phyloP scores from a whole-genome alignment of 805 yeast genomes.

The Debaryomyces tyrocola region DNA sequence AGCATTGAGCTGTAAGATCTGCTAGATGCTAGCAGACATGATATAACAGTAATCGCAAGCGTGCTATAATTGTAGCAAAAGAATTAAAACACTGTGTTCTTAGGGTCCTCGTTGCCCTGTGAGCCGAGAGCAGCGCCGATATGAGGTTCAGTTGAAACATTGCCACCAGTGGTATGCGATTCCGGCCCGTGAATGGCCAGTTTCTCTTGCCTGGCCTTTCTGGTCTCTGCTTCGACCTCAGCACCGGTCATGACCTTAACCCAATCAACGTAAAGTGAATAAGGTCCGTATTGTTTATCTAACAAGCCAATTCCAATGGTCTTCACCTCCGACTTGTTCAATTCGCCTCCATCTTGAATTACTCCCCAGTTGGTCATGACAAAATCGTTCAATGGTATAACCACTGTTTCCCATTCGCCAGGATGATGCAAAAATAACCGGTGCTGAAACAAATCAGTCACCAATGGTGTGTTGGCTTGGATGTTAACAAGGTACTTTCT shows the following conservation, averaged over 20 bases:
- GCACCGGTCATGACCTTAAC: slow-evolving; percentile 65
- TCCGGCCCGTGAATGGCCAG: slow-evolving; percentile 13
- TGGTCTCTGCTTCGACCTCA: slow-evolving; percentile 44
- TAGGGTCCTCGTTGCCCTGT: slow-evolving; percentile 30
- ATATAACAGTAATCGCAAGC: too few relatives aligned
- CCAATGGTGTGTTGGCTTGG: slow-evolving; percentile 76
- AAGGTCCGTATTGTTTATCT: slow-evolving; percentile 79
- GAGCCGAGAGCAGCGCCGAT: slow-evolving; percentile 30
- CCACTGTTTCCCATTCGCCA: slow-evolving; percentile 82
- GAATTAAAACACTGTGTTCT: slow-evolving; percentile 29
- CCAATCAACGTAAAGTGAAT: slow-evolving; percentile 66
- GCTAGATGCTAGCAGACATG: too few relatives aligned
- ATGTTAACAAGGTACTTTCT: slow-evolving; percentile 77
- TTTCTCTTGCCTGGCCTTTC: slow-evolving; percentile 30
- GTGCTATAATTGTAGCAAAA: not conserved
- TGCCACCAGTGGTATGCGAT: slow-evolving; percentile 5
- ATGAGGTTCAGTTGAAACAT: slow-evolving; percentile 5
- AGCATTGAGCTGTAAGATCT: too few relatives aligned
- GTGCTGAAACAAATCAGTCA: slow-evolving; percentile 81
- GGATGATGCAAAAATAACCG: slow-evolving; percentile 69
- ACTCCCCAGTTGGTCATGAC: slow-evolving; percentile 84
- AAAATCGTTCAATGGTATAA: slow-evolving; percentile 74
- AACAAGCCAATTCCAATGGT: slow-evolving; percentile 77
- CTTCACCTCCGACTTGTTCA: slow-evolving; percentile 64
- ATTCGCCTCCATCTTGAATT: slow-evolving; percentile 47